phyloP scores from a whole-genome alignment of 345 rosid species.

The Eucalyptus grandis region DNA sequence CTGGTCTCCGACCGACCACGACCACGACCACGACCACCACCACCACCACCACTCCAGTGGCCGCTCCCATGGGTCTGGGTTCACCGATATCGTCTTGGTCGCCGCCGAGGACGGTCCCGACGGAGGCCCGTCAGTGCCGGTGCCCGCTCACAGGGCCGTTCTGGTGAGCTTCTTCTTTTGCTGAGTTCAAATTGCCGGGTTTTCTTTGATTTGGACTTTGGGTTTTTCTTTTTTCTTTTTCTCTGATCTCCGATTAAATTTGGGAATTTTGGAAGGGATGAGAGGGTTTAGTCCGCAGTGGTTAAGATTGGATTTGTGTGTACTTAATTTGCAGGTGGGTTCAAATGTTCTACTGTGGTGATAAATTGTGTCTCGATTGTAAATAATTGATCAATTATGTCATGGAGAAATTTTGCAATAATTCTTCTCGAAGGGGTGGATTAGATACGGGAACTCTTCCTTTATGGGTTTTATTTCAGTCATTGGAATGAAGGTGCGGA shows the following conservation, averaged over 20 bases:
- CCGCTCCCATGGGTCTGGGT: neutral
- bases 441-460: too few relatives aligned
- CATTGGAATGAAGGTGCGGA: too few relatives aligned
- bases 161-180: conserved; percentile 30
- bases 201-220: neutral
- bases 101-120: conserved; percentile 33
- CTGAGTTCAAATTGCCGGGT: neutral
- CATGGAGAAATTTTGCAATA: too few relatives aligned
- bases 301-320: neutral
- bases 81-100: conserved; percentile 58
- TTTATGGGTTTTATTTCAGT: too few relatives aligned
- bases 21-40: conserved; percentile 6
- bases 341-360: neutral
- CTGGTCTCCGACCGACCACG: conserved; percentile 29
- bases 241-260: neutral
- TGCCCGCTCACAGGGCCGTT: conserved; percentile 58
- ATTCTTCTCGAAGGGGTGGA: too few relatives aligned
- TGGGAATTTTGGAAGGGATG: neutral
- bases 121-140: conserved; percentile 18
- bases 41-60: neutral
- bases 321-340: neutral
- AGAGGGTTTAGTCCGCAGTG: neutral
- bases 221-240: neutral
- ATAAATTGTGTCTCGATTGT: neutral
- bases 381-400: neutral